Evolutionary conservation across 1,284 basidiomycete genomes (phyloP).

Genomic region (Pseudozyma thailandica): DNA sequence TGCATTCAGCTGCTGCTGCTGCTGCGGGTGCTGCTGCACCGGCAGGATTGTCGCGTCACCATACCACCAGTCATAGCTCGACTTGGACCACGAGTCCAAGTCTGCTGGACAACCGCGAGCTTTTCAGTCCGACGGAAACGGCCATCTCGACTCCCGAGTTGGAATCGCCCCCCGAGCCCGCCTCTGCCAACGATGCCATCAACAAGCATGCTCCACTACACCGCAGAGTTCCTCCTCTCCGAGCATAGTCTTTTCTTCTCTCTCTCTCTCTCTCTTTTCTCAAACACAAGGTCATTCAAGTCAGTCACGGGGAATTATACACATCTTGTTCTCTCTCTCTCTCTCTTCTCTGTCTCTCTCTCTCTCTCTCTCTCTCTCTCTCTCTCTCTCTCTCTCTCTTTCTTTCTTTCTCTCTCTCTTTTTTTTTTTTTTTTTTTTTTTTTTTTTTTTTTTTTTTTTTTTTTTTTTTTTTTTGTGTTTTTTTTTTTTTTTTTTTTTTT

Average conservation of each 20-base stretch:
- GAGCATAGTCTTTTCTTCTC: constrained; percentile 2
- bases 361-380: constrained; percentile 8
- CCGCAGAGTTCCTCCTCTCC: constrained; percentile 14
- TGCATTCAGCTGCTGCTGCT: not conserved
- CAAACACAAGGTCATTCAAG: too few species aligned
- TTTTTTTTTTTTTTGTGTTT: not conserved
- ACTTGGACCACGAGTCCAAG: constrained; percentile 17
- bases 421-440: not conserved
- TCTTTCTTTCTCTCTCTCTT: constrained; percentile 1
- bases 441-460: not conserved
- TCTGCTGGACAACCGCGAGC: constrained; percentile 20
- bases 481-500: constrained; percentile 6
- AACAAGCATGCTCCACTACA: not conserved
- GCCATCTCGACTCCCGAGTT: constrained; percentile 33
- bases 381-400: not conserved
- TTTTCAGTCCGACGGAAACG: constrained; percentile 30
- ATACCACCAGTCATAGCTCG: constrained; percentile 33
- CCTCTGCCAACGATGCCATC: not conserved
- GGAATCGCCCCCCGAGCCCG: constrained; percentile 19
- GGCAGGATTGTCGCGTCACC: constrained; percentile 6
- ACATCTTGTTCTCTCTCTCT: constrained; percentile 1
- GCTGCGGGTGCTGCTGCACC: not conserved
- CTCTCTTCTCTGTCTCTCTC: not conserved
- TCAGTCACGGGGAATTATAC: too few species aligned
- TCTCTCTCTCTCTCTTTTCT: too few species aligned